Percentiles rank a stretch among this genome's conserved stretches.
These are phyloP conservation scores for Botrytis pseudocinerea DNA, from an alignment of 2,329 filamentous ascomycete genomes.

Conservation along the genomic window DNA sequence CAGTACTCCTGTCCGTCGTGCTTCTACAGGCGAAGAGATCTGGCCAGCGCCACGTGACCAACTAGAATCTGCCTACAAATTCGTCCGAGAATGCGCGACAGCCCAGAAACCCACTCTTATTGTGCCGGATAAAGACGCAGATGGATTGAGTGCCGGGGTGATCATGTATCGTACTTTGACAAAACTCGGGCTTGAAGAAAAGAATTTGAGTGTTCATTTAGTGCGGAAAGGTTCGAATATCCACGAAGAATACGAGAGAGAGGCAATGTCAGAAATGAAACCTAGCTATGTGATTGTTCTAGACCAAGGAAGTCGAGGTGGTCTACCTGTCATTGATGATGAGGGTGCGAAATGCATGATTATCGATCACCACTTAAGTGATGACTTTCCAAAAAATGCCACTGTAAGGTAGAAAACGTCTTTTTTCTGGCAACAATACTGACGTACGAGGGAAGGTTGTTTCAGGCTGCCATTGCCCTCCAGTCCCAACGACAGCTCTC, in stretches of 20 bases:
- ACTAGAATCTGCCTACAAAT: conserved; percentile 54
- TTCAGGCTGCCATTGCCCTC: conserved; percentile 63
- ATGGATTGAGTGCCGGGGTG: conserved; percentile 64
- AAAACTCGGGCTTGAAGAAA: conserved; percentile 55
- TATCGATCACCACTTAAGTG: conserved; percentile 63
- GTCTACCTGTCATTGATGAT: conserved; percentile 53
- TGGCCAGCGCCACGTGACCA: conserved; percentile 63
- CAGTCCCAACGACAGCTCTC: conserved; percentile 64
- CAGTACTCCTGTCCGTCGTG: conserved; percentile 24
- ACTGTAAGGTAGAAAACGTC: conserved; percentile 25
- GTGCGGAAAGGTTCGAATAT: conserved; percentile 60
- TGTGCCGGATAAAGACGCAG: conserved; percentile 68
- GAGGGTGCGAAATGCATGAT: conserved; percentile 53
- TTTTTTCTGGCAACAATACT: not conserved
- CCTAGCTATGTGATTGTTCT: conserved; percentile 63
- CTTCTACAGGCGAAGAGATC: conserved; percentile 41
- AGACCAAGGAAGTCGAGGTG: conserved; percentile 62
- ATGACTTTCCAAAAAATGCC: conserved; percentile 55
- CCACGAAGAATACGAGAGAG: conserved; percentile 54
- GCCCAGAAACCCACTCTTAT: conserved; percentile 56
- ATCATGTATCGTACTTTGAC: conserved; percentile 62
- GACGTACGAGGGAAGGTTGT: conserved; percentile 47
- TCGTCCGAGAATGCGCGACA: conserved; percentile 58
- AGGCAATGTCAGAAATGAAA: conserved; percentile 50
- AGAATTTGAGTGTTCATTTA: conserved; percentile 58